Evolutionary conservation across 768 basidiomycete species (phyloP).

Genomic region (Suillus brevipes): DNA sequence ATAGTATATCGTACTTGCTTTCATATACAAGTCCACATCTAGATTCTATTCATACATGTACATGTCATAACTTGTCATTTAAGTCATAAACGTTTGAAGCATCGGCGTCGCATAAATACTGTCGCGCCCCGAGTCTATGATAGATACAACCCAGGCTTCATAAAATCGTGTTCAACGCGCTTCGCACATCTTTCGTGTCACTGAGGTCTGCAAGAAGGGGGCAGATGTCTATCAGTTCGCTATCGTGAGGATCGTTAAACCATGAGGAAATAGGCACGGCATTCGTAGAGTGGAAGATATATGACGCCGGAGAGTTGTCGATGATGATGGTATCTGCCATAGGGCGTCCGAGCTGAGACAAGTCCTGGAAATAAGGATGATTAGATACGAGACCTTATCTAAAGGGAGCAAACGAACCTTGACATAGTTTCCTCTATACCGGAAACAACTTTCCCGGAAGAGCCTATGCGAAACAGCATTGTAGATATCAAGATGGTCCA

Average conservation of each 20-base stretch:
- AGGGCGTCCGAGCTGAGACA: slow-evolving; percentile 73
- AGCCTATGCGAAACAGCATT: slow-evolving; percentile 85
- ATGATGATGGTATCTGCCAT: slow-evolving; percentile 71
- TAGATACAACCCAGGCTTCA: slow-evolving; percentile 10
- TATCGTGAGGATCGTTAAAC: slow-evolving; percentile 80
- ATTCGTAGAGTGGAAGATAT: slow-evolving; percentile 82
- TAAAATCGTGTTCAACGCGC: slow-evolving; percentile 45
- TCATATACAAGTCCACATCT: not conserved
- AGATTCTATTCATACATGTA: not conserved
- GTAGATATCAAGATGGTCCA: slow-evolving; percentile 89
- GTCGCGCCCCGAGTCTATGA: not conserved
- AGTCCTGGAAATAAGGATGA: slow-evolving; percentile 43
- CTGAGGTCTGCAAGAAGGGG: slow-evolving; percentile 67
- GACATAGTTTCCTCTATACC: slow-evolving; percentile 94
- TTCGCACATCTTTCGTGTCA: slow-evolving; percentile 63
- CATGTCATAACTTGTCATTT: not conserved
- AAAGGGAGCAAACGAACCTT: slow-evolving; percentile 56
- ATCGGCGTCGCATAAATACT: not conserved
- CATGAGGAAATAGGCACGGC: slow-evolving; percentile 77
- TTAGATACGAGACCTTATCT: slow-evolving; percentile 6
- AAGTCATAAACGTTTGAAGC: slow-evolving; percentile 1
- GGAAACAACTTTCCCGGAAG: slow-evolving; percentile 95
- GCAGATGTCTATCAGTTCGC: slow-evolving; percentile 67
- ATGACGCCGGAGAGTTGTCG: slow-evolving; percentile 77
- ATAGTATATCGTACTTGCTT: not conserved